These are phyloP conservation scores for Trichosporon sp. DNA, from an alignment of 1,284 basidiomycete species.

Conservation along the genomic window DNA sequence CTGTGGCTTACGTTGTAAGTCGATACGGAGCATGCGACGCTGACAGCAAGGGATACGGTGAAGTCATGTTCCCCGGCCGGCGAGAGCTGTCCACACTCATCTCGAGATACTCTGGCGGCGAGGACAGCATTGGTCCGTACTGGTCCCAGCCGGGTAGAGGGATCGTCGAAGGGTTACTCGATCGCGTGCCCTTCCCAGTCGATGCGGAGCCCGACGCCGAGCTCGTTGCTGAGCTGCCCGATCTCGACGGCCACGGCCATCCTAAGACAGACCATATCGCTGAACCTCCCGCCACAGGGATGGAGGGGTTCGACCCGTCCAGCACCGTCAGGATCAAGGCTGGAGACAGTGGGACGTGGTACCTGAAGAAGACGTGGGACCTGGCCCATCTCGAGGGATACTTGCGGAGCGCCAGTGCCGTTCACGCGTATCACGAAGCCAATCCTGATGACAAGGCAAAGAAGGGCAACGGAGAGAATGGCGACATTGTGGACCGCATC, in stretches of 20 bases:
- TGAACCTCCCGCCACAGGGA: constrained; percentile 15
- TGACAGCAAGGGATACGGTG: constrained; percentile 68
- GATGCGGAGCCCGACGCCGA: not conserved
- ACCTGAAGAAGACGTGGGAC: constrained; percentile 66
- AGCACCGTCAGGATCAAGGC: constrained; percentile 39
- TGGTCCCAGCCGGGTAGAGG: constrained; percentile 79
- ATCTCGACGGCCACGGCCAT: constrained; percentile 57
- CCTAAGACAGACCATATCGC: constrained; percentile 25
- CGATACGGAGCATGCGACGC: not conserved
- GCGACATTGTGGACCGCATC: constrained; percentile 69
- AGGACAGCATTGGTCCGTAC: constrained; percentile 68
- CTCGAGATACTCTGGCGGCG: constrained; percentile 39
- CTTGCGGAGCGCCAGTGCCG: constrained; percentile 70
- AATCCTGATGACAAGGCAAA: constrained; percentile 64
- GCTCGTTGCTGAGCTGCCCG: constrained; percentile 51
- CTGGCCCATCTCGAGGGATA: constrained; percentile 70
- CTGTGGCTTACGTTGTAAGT: constrained; percentile 73
- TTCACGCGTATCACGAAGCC: constrained; percentile 69
- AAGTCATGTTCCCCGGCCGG: constrained; percentile 68
- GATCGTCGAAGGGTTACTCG: constrained; percentile 71
- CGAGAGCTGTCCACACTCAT: constrained; percentile 66
- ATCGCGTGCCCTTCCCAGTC: constrained; percentile 67
- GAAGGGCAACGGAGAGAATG: constrained; percentile 44
- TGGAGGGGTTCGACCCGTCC: constrained; percentile 47
- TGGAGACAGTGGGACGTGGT: constrained; percentile 57